Conservation (phyloP, 768 basidiomycete species). For the Agaricus subrufescens region DNA sequence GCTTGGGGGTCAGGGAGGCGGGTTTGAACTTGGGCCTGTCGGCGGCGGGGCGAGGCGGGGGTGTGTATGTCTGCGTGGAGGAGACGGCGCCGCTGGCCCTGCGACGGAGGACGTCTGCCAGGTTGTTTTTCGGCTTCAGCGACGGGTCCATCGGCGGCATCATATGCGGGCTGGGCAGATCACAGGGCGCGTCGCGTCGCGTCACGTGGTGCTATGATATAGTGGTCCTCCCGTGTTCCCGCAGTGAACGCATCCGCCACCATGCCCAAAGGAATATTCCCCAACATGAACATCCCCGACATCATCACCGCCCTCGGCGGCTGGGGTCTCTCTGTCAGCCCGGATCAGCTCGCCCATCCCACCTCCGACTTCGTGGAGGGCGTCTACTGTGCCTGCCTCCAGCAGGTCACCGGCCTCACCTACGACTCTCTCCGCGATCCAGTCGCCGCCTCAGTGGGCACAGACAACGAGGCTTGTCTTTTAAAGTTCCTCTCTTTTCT, state of each 20-base stretch:
- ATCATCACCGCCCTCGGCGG: conserved; percentile 60
- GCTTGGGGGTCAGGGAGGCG: conserved; percentile 19
- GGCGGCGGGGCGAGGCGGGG: background rate
- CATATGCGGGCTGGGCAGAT: too few species aligned
- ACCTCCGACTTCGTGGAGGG: conserved; percentile 65
- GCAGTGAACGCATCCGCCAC: conserved; percentile 2
- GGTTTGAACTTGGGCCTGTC: conserved; percentile 43
- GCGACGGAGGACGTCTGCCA: conserved; percentile 33
- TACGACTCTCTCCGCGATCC: conserved; percentile 57
- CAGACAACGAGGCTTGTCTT: conserved; percentile 49
- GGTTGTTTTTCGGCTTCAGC: conserved; percentile 30
- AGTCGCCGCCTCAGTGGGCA: conserved; percentile 48
- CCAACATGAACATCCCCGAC: conserved; percentile 59
- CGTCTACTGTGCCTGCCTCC: conserved; percentile 67
- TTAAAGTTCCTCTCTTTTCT: background rate
- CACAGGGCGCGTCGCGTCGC: conserved; percentile 10
- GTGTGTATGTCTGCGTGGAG: background rate
- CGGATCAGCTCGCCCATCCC: conserved; percentile 65
- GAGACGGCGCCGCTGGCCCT: conserved; percentile 6
- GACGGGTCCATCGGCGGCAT: conserved; percentile 9
- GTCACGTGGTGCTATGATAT: conserved; percentile 1
- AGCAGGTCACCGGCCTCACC: conserved; percentile 63
- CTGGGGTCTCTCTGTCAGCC: conserved; percentile 65
- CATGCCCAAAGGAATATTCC: conserved; percentile 54
- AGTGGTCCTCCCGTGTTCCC: background rate